Evolutionary conservation across 306 rosid species (phyloP).

Genomic region (Malus sieversii): DNA sequence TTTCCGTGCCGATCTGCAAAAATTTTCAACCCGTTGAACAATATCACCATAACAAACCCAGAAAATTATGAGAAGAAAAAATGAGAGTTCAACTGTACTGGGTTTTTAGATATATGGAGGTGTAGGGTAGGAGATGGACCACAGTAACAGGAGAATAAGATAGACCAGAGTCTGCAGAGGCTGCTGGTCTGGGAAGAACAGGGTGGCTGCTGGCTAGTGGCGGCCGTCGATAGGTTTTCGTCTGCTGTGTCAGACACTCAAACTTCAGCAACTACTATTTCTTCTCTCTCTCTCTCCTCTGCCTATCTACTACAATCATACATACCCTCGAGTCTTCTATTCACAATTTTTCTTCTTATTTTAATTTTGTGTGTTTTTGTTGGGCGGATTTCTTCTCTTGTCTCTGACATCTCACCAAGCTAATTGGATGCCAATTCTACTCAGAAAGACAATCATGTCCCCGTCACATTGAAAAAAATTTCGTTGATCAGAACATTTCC

Average conservation of each 20-base stretch:
- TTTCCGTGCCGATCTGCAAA: not conserved
- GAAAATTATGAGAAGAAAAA: not conserved
- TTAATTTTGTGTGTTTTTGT: not conserved
- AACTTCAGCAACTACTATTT: slow-evolving; percentile 9
- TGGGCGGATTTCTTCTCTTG: not conserved
- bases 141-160: not conserved
- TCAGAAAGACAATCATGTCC: slow-evolving; percentile 11
- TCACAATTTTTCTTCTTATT: not conserved
- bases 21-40: not conserved
- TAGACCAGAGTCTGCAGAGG: not conserved
- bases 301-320: not conserved
- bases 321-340: slow-evolving; percentile 5
- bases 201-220: slow-evolving; percentile 19
- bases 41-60: not conserved
- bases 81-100: not conserved
- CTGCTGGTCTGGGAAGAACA: slow-evolving; percentile 11
- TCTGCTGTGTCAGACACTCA: slow-evolving; percentile 9
- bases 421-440: not conserved
- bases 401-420: slow-evolving; percentile 21
- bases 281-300: not conserved
- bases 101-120: not conserved
- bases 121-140: slow-evolving; percentile 8
- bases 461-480: not conserved
- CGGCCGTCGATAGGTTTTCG: slow-evolving; percentile 21
- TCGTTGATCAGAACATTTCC: not conserved